These are phyloP conservation scores for Vicia villosa DNA, from an alignment of 306 rosid genomes.

Conservation along the genomic window DNA sequence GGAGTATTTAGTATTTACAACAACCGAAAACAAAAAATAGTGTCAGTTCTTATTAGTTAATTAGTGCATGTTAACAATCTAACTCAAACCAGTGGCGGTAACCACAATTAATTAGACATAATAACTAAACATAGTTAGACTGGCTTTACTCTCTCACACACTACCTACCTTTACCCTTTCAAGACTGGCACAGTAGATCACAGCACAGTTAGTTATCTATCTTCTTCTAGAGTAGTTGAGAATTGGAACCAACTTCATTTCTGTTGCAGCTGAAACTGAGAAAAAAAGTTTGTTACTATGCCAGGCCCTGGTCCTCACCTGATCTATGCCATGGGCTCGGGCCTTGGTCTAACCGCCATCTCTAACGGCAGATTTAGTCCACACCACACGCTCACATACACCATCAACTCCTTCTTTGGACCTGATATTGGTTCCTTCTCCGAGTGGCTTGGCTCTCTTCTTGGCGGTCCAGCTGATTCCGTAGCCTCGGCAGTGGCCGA, in stretches of 20 bases:
- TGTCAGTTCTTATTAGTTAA: not conserved
- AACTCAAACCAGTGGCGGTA: not conserved
- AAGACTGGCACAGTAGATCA: not conserved
- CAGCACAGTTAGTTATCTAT: not conserved
- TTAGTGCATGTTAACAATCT: not conserved
- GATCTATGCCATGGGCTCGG: conserved; percentile 84
- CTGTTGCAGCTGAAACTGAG: not conserved
- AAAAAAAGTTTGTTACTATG: conserved; percentile 40
- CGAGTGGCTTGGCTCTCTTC: conserved; percentile 64
- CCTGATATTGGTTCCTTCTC: conserved; percentile 94
- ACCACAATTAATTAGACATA: not conserved
- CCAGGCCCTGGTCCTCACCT: conserved; percentile 95
- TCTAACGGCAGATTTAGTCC: conserved; percentile 70
- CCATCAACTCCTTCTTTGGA: conserved; percentile 83
- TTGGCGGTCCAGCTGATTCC: conserved; percentile 38
- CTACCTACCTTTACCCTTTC: not conserved
- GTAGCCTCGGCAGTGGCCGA: conserved; percentile 53
- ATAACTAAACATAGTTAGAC: not conserved
- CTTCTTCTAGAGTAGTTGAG: not conserved
- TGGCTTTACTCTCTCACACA: not conserved
- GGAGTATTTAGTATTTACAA: too few species aligned
- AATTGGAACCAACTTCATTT: not conserved
- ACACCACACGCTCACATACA: conserved; percentile 71
- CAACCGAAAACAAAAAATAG: too few species aligned
- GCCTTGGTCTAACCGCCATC: conserved; percentile 55